phyloP scores from a whole-genome alignment of 352 stramenopile species.

The Peronospora farinosa region DNA sequence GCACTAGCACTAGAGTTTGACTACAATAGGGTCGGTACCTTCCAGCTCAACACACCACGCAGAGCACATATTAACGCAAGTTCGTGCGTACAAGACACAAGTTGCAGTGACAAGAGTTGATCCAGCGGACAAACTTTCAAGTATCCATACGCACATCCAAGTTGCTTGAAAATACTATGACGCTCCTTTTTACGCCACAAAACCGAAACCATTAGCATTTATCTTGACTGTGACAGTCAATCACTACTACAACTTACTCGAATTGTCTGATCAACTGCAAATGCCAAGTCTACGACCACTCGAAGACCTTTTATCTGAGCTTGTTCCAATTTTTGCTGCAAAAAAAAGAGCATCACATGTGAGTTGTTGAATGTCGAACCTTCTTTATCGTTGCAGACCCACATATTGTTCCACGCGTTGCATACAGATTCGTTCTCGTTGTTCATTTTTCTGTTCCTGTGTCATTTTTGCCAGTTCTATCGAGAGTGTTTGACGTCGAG shows the following conservation, averaged over 20 bases:
- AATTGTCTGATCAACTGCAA: constrained; percentile 38
- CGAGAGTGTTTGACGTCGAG: constrained; percentile 4
- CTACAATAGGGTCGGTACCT: constrained; percentile 26
- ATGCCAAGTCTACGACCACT: constrained; percentile 64
- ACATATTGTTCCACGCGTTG: constrained; percentile 75
- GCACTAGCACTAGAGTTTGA: background rate
- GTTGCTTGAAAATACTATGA: constrained; percentile 78
- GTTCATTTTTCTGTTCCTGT: constrained; percentile 39
- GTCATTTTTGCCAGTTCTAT: constrained; percentile 26
- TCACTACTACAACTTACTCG: too few species aligned
- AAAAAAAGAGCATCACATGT: too few species aligned
- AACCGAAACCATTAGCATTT: background rate
- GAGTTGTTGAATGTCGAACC: too few species aligned
- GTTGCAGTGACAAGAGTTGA: constrained; percentile 46
- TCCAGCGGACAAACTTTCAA: constrained; percentile 67
- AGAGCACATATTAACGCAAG: constrained; percentile 32
- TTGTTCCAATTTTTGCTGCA: constrained; percentile 68
- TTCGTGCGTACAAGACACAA: constrained; percentile 40
- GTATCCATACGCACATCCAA: constrained; percentile 68
- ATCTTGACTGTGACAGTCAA: too few species aligned
- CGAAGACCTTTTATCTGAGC: constrained; percentile 35
- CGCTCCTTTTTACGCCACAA: constrained; percentile 43
- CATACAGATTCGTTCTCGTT: constrained; percentile 58
- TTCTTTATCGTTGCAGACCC: constrained; percentile 11
- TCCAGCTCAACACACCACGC: constrained; percentile 51